phyloP scores from a whole-genome alignment of 176 grass and related monocot genomes.

The Zoysia pacifica region DNA sequence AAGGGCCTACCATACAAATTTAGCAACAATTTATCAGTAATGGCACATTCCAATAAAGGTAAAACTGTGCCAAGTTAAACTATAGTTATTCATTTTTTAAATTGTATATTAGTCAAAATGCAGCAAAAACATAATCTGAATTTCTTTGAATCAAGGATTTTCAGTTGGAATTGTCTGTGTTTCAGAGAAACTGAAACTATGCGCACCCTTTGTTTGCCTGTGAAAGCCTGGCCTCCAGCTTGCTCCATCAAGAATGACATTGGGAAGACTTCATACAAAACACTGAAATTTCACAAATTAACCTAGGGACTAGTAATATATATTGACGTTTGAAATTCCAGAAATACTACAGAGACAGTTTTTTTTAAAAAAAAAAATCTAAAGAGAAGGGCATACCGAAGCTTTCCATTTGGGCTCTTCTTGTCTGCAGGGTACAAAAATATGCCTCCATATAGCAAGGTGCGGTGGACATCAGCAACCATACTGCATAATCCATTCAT shows the following conservation, averaged over 20 bases:
- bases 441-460: slow-evolving; percentile 88
- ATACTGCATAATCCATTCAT: slow-evolving; percentile 46
- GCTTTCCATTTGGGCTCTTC: slow-evolving; percentile 85
- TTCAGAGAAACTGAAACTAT: background rate
- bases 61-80: too few relatives aligned
- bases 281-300: slow-evolving; percentile 45
- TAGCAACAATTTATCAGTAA: background rate
- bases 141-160: background rate
- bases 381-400: slow-evolving; percentile 55
- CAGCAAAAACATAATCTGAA: background rate
- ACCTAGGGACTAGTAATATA: slow-evolving; percentile 8
- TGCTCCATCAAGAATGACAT: slow-evolving; percentile 98
- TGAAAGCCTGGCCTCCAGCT: slow-evolving; percentile 93
- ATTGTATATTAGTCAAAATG: background rate
- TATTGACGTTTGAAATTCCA: background rate
- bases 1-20: slow-evolving; percentile 61
- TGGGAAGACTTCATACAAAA: slow-evolving; percentile 95
- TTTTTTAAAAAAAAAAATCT: too few relatives aligned
- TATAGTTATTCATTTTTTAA: background rate
- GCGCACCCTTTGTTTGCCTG: slow-evolving; percentile 80
- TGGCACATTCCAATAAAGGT: too few relatives aligned
- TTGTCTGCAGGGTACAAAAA: slow-evolving; percentile 93
- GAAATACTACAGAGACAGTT: background rate
- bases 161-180: background rate
- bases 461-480: slow-evolving; percentile 96